Evolutionary conservation across 2,329 filamentous ascomycete species (phyloP).

Genomic region (Xylaria sp.): DNA sequence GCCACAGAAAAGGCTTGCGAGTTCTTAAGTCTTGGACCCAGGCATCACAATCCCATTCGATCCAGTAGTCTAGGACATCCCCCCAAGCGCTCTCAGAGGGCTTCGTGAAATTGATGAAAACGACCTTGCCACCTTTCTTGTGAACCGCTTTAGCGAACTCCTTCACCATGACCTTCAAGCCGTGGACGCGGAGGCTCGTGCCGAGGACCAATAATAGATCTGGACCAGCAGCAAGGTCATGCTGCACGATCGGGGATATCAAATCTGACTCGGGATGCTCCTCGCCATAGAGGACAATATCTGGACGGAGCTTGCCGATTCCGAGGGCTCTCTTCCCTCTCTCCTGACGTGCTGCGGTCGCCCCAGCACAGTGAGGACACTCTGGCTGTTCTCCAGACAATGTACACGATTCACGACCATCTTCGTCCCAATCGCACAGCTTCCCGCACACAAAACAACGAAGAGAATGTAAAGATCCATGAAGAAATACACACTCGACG

Average conservation of each 20-base stretch:
- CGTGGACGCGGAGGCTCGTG: constrained; percentile 77
- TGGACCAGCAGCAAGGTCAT: constrained; percentile 72
- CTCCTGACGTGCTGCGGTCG: constrained; percentile 71
- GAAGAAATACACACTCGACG: constrained; percentile 75
- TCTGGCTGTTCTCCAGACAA: constrained; percentile 73
- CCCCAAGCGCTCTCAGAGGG: constrained; percentile 78
- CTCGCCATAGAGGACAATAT: constrained; percentile 80
- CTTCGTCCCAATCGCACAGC: constrained; percentile 69
- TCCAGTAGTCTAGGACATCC: constrained; percentile 78
- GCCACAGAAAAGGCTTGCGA: constrained; percentile 70
- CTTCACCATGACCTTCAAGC: constrained; percentile 75
- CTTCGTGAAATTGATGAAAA: constrained; percentile 79
- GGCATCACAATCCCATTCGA: constrained; percentile 79
- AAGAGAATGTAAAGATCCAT: constrained; percentile 73
- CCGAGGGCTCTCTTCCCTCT: constrained; percentile 74
- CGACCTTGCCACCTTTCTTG: constrained; percentile 72
- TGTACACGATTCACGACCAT: constrained; percentile 65
- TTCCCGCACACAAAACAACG: constrained; percentile 72
- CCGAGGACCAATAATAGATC: constrained; percentile 77
- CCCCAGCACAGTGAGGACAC: constrained; percentile 72
- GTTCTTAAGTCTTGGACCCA: constrained; percentile 74
- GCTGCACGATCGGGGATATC: constrained; percentile 74
- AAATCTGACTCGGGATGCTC: constrained; percentile 76
- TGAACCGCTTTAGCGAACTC: constrained; percentile 80
- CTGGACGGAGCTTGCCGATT: constrained; percentile 74